phyloP scores from a whole-genome alignment of 108 stramenopile species.

The Fragilariopsis cylindrus region DNA sequence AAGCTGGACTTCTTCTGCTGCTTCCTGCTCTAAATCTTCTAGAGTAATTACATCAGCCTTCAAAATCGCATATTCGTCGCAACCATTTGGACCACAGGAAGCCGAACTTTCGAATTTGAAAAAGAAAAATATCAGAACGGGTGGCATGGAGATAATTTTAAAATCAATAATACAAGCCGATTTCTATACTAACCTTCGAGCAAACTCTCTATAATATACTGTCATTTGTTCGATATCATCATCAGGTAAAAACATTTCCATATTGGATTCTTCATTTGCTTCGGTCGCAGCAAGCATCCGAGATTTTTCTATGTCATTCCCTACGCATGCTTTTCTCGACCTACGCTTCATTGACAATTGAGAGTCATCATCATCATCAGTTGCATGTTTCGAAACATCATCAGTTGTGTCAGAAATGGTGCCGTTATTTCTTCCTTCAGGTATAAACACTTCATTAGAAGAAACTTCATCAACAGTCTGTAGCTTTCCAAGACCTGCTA shows the following conservation, averaged over 20 bases:
- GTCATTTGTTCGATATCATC: constrained; percentile 24
- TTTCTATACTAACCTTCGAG: constrained; percentile 22
- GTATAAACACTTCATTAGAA: background rate
- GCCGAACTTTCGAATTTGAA: constrained; percentile 50
- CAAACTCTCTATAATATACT: constrained; percentile 27
- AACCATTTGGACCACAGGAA: constrained; percentile 78
- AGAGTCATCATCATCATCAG: background rate
- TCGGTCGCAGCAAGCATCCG: background rate
- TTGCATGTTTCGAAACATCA: background rate
- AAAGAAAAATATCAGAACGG: background rate
- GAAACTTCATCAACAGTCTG: background rate
- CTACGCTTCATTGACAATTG: background rate
- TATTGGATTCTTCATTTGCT: constrained; percentile 19
- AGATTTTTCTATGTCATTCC: background rate
- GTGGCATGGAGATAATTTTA: background rate
- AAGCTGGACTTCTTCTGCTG: constrained; percentile 49
- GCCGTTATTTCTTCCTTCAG: background rate
- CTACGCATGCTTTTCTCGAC: background rate
- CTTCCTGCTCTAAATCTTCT: constrained; percentile 60
- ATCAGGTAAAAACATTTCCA: constrained; percentile 23
- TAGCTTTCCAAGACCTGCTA: background rate
- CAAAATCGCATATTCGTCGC: constrained; percentile 54
- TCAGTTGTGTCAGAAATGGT: background rate
- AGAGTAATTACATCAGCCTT: constrained; percentile 55
- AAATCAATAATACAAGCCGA: background rate